A percentile compares a stretch with the other conserved stretches of the same genome.
These are phyloP conservation scores for Gynochthodes officinalis DNA, from an alignment of 257 asterid species.

Conservation along the genomic window DNA sequence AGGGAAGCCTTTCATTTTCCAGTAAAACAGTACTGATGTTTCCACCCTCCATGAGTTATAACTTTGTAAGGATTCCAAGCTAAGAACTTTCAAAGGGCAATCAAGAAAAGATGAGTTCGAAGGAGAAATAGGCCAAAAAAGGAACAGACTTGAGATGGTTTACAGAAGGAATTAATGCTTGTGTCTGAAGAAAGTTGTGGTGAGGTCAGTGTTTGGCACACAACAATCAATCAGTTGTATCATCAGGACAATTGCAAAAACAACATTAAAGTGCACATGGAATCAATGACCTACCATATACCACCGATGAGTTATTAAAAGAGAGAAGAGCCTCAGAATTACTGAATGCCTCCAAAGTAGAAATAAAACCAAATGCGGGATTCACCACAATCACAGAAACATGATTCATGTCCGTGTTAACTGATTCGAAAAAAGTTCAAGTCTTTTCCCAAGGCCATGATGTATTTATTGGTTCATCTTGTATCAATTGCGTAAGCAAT, in stretches of 20 bases:
- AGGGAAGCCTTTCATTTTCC: constrained; percentile 41
- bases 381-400: too few relatives aligned
- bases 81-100: background rate
- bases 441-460: constrained; percentile 23
- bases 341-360: too few relatives aligned
- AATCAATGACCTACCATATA: too few relatives aligned
- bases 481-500: constrained; percentile 17
- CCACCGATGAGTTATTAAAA: too few relatives aligned
- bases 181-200: constrained; percentile 55
- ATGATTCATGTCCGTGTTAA: constrained; percentile 22
- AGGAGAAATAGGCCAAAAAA: background rate
- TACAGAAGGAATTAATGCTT: constrained; percentile 19
- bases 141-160: background rate
- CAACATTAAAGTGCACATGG: too few relatives aligned
- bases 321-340: too few relatives aligned
- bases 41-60: too few relatives aligned
- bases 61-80: background rate
- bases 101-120: background rate
- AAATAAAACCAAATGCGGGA: too few relatives aligned
- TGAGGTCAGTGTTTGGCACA: too few relatives aligned
- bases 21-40: constrained; percentile 37
- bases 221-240: too few relatives aligned
- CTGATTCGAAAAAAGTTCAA: constrained; percentile 29
- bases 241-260: too few relatives aligned
- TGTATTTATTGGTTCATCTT: constrained; percentile 21